These are phyloP conservation scores for Calonectria ilicicola DNA, from an alignment of 2,329 filamentous ascomycete species.

Conservation along the genomic window DNA sequence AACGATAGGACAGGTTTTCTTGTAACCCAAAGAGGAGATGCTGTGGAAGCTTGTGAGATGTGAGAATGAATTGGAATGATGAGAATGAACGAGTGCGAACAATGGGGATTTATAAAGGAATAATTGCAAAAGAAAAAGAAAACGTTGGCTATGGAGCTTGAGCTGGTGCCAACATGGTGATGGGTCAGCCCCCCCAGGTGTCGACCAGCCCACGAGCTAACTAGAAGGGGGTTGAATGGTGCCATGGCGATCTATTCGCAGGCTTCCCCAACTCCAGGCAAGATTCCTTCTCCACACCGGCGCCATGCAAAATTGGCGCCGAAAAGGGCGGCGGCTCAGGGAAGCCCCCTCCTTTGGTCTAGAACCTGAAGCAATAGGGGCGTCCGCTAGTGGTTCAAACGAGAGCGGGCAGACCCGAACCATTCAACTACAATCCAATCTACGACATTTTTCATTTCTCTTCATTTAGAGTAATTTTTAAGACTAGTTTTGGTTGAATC, in stretches of 20 bases:
- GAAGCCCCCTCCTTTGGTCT: background rate
- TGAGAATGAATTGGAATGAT: background rate
- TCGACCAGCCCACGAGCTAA: background rate
- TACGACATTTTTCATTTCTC: too few relatives aligned
- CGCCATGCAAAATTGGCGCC: background rate
- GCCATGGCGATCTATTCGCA: background rate
- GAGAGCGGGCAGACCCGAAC: background rate
- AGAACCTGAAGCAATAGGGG: conserved; percentile 1
- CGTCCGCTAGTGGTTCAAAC: background rate
- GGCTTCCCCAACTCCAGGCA: background rate
- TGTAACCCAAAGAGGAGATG: background rate
- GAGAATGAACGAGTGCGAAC: background rate
- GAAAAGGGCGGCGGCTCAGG: background rate
- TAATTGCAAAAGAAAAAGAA: background rate
- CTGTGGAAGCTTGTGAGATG: background rate
- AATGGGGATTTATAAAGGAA: background rate
- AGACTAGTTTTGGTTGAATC: background rate
- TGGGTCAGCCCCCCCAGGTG: background rate
- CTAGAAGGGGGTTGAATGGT: background rate
- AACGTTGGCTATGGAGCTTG: background rate
- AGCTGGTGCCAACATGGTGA: background rate
- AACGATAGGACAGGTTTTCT: background rate
- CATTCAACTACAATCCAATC: too few relatives aligned
- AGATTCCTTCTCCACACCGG: background rate
- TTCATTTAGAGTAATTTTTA: too few relatives aligned